Conservation (phyloP, 2,329 filamentous ascomycete species). For the Penicillium sp. region DNA sequence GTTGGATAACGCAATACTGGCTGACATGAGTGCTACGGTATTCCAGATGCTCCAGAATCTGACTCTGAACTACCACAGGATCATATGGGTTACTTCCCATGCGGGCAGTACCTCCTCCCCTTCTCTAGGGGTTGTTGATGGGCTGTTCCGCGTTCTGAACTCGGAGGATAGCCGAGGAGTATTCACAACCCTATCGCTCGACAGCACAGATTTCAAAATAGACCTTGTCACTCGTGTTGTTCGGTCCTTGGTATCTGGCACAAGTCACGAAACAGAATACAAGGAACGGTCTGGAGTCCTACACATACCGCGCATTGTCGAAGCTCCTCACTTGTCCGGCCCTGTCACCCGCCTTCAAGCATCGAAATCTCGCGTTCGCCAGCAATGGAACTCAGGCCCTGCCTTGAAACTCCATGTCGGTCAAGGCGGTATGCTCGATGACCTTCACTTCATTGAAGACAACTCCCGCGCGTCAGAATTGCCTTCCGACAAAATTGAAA, state of each 20-base stretch:
- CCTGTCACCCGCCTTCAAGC: background rate
- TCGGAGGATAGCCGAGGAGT: background rate
- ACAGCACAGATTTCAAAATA: background rate
- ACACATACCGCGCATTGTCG: background rate
- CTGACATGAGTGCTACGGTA: background rate
- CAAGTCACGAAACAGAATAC: background rate
- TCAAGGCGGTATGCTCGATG: background rate
- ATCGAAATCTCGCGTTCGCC: background rate
- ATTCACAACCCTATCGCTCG: background rate
- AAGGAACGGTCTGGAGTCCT: background rate
- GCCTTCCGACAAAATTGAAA: background rate
- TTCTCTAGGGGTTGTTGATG: background rate
- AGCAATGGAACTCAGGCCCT: background rate
- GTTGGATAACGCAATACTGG: background rate
- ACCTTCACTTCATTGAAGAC: background rate
- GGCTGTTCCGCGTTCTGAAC: background rate
- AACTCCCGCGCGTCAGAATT: background rate
- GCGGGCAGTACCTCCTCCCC: background rate
- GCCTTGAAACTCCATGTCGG: background rate
- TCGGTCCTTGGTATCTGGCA: background rate
- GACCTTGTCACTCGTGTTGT: background rate
- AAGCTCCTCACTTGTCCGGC: background rate
- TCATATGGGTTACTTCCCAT: background rate
- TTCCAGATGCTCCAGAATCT: background rate
- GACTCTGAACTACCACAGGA: background rate